Conservation (phyloP, 495 filamentous ascomycete genomes). For the Aspergillus saccharolyticus region DNA sequence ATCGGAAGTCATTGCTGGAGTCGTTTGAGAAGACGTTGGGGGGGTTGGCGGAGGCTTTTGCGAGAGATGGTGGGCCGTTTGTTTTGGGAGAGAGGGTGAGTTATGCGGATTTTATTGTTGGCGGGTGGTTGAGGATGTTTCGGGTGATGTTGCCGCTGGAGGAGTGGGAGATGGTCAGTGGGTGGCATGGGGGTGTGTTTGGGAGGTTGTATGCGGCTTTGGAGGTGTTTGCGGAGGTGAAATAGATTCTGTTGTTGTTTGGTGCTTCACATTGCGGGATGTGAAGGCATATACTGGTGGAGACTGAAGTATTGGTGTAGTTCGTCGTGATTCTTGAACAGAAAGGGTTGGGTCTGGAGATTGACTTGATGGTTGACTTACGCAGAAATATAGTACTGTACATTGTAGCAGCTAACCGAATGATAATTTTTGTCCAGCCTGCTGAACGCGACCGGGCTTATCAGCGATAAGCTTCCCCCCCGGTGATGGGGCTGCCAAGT, state of each 20-base stretch:
- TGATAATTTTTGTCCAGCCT: too few relatives aligned
- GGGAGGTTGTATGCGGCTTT: conserved; percentile 44
- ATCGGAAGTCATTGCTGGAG: conserved; percentile 28
- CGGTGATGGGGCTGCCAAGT: too few relatives aligned
- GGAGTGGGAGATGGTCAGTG: conserved; percentile 48
- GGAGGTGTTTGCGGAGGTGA: conserved; percentile 26
- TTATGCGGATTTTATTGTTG: conserved; percentile 62
- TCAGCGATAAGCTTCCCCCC: not conserved
- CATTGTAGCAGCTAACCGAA: too few relatives aligned
- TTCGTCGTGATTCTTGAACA: too few relatives aligned
- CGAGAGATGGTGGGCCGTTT: conserved; percentile 43
- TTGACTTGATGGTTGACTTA: too few relatives aligned
- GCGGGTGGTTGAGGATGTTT: conserved; percentile 53
- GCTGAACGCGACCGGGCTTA: not conserved
- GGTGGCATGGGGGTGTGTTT: conserved; percentile 50
- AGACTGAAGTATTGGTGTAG: not conserved
- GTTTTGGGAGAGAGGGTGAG: conserved; percentile 39
- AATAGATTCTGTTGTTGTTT: conserved; percentile 9
- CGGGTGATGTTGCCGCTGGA: conserved; percentile 23
- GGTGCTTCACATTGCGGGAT: not conserved
- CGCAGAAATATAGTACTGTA: too few relatives aligned
- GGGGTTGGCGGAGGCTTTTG: conserved; percentile 41
- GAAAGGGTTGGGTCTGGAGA: too few relatives aligned
- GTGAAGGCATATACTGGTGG: too few relatives aligned
- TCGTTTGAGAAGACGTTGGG: conserved; percentile 38